Evolutionary conservation across 177 flowering plant species (phyloP).

Genomic region (Vitis hybrid): DNA sequence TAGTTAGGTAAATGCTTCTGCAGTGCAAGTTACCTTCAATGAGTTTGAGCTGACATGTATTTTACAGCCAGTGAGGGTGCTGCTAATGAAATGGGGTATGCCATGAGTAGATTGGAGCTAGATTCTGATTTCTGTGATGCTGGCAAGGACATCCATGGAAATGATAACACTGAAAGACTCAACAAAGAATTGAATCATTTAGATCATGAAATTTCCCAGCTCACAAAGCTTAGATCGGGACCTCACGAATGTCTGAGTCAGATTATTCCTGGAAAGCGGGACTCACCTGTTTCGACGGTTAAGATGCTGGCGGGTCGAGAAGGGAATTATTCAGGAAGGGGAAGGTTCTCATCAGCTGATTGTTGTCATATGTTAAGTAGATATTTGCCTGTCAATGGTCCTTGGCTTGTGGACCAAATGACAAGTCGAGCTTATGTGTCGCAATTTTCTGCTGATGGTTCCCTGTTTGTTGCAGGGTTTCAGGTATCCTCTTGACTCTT

Average conservation of each 20-base stretch:
- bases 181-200: slow-evolving; percentile 12
- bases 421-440: slow-evolving; percentile 79
- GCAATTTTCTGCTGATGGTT: slow-evolving; percentile 89
- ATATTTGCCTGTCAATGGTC: slow-evolving; percentile 83
- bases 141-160: slow-evolving; percentile 11
- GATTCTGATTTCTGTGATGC: slow-evolving; percentile 35
- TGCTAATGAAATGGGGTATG: slow-evolving; percentile 40
- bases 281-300: slow-evolving; percentile 35
- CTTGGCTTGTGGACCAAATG: slow-evolving; percentile 67
- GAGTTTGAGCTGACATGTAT: slow-evolving; percentile 23
- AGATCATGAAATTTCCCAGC: slow-evolving; percentile 48
- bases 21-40: neutral
- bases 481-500: slow-evolving; percentile 49
- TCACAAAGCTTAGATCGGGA: slow-evolving; percentile 38
- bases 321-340: slow-evolving; percentile 64
- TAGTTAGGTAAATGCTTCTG: neutral
- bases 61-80: slow-evolving; percentile 4
- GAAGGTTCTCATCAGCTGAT: slow-evolving; percentile 76
- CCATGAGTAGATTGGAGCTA: slow-evolving; percentile 43
- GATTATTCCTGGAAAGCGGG: slow-evolving; percentile 26
- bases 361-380: slow-evolving; percentile 71
- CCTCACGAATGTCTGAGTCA: slow-evolving; percentile 31
- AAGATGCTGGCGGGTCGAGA: slow-evolving; percentile 82
- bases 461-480: slow-evolving; percentile 83
- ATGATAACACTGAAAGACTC: slow-evolving; percentile 11